phyloP scores from a whole-genome alignment of 768 basidiomycete genomes.

The Trametes cingulata region DNA sequence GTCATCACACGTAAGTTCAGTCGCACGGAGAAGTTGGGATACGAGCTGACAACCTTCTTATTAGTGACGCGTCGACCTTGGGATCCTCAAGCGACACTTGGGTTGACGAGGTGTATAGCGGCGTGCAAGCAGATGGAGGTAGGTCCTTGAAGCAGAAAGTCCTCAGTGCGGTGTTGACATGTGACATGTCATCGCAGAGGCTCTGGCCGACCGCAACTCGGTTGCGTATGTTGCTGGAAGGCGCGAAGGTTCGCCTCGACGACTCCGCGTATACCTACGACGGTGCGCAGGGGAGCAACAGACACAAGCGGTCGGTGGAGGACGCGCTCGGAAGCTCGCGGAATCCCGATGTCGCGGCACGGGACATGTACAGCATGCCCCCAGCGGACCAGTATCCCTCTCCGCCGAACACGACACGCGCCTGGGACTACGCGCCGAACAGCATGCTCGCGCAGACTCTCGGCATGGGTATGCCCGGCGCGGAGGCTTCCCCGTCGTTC shows the following conservation, averaged over 20 bases:
- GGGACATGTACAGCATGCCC: conserved; percentile 10
- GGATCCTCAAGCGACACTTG: conserved; percentile 66
- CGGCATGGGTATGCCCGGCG: conserved; percentile 1
- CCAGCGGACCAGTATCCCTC: background rate
- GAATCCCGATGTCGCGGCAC: conserved; percentile 19
- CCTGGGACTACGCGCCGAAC: conserved; percentile 12
- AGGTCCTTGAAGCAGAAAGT: conserved; percentile 16
- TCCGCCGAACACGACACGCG: background rate
- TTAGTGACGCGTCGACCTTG: conserved; percentile 72
- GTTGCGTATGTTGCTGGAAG: conserved; percentile 66
- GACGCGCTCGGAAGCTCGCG: conserved; percentile 23
- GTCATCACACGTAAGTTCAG: conserved; percentile 69
- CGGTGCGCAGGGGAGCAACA: background rate
- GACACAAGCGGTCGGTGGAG: conserved; percentile 28
- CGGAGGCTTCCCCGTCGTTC: conserved; percentile 17
- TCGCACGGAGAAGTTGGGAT: background rate
- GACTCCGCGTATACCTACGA: conserved; percentile 12
- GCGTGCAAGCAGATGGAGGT: conserved; percentile 73
- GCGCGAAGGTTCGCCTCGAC: conserved; percentile 58
- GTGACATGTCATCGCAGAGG: conserved; percentile 41
- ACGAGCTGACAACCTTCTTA: conserved; percentile 1
- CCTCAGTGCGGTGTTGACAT: background rate
- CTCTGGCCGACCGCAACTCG: conserved; percentile 74
- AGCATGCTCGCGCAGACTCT: conserved; percentile 13
- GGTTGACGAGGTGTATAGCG: conserved; percentile 62